Evolutionary conservation across 176 grass and related monocot species (phyloP), one percentile per base, ranked within the genome.

Genomic region (Miscanthus lutarioriparius): DNA sequence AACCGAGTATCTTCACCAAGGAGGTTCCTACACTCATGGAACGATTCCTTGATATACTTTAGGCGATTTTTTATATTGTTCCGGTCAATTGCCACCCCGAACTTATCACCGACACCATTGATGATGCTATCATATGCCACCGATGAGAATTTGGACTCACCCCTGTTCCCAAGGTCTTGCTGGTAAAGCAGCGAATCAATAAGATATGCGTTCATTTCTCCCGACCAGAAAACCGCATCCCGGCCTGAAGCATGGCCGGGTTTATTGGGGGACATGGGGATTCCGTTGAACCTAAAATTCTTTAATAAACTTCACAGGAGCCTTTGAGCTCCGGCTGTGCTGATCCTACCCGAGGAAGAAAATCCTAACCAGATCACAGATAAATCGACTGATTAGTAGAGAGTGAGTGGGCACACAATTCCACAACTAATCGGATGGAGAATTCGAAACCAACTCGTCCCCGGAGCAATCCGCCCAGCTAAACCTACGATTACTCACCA

Each of bases 41-140:
- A 87, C 1, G n/a, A 53, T 17, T 87, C 84, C 75, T 90, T 90
- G 61, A 90, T 74, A 68, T 65, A 38, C 48, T 90, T 90, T 19
- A 90, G 80, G 27, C 89, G 84, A 48, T 87, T 90, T 81, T 87
- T 90, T n/a, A 90, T 87, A 64, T 90, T 83, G 19, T 14, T 63
- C 23, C 75, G 39, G 39, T 90, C 89, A 4, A 90, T 80, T 9
- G 27, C 10, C 80, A 87, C 75, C 62, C 84, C 89, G 5, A 90
- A 90, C 68, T 47, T 90, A 19, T 83, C 13, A 20, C 47, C 84
- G 19, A 90, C 75, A 14, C 89, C 89, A 2, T 22, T 38, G 68
- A 90, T 74, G 48, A 90, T 80, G 75, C 58, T 90, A 2, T 87
- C 68, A 40, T 79, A 90, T 36, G 89, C 89, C 39, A 3, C 23